A percentile compares a stretch with the other conserved stretches of the same genome.
phyloP scores from a whole-genome alignment of 179 eudicot species.

The Patellifolia procumbens region DNA sequence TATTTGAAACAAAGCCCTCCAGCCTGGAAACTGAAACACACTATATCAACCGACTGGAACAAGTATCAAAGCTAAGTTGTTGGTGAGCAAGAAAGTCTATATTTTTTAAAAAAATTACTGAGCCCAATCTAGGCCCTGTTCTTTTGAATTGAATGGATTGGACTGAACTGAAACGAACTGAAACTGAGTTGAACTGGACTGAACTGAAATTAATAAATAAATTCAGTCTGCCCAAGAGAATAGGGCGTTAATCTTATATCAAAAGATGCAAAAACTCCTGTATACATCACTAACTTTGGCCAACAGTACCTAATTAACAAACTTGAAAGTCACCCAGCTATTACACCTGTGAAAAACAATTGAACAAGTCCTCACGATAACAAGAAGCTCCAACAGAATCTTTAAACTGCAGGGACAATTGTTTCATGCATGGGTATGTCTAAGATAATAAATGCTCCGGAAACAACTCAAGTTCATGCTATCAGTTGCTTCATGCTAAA shows the following conservation, averaged over 20 bases:
- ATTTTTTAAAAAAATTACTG: too few relatives aligned
- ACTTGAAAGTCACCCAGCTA: neutral
- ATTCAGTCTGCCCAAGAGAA: too few relatives aligned
- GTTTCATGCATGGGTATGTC: neutral
- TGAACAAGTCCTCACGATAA: neutral
- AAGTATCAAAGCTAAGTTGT: neutral
- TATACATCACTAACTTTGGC: neutral
- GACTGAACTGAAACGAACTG: too few relatives aligned
- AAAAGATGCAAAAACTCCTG: neutral
- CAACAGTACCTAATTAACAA: neutral
- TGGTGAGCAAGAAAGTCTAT: constrained; percentile 8
- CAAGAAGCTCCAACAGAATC: neutral
- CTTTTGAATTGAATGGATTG: too few relatives aligned
- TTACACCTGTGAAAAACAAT: neutral
- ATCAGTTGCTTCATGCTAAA: neutral
- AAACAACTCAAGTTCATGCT: neutral
- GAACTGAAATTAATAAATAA: too few relatives aligned
- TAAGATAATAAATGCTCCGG: neutral
- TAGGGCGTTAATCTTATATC: neutral
- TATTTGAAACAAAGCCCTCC: constrained; percentile 98
- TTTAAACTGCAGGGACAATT: neutral
- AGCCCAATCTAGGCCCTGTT: too few relatives aligned
- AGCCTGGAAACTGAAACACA: constrained; percentile 91
- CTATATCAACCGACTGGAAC: constrained; percentile 38
- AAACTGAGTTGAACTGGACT: too few relatives aligned